These are phyloP conservation scores for Aspergillus diversus DNA, from an alignment of 495 filamentous ascomycete species.

Conservation along the genomic window DNA sequence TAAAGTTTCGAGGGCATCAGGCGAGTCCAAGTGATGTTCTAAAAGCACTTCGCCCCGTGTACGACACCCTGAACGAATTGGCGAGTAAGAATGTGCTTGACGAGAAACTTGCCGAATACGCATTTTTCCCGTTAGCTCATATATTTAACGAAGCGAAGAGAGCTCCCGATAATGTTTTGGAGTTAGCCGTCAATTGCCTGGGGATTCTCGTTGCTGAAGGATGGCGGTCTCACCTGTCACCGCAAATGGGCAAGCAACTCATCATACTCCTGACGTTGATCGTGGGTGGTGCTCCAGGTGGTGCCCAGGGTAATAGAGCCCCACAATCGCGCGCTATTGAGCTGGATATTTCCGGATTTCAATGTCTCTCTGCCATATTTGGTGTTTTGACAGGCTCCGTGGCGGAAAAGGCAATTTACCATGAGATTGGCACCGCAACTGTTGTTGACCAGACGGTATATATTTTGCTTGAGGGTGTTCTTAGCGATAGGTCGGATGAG, in stretches of 20 bases:
- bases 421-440: constrained; percentile 58
- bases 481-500: constrained; percentile 58
- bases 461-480: constrained; percentile 72
- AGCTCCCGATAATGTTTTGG: constrained; percentile 71
- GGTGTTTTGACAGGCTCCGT: constrained; percentile 43
- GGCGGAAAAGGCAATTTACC: constrained; percentile 60
- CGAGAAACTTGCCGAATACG: constrained; percentile 85
- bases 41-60: constrained; percentile 57
- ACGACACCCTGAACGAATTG: constrained; percentile 54
- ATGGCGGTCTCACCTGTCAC: constrained; percentile 70
- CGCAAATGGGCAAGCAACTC: constrained; percentile 78
- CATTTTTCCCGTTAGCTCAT: constrained; percentile 90
- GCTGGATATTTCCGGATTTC: constrained; percentile 62
- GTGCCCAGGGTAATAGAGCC: constrained; percentile 34
- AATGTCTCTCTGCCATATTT: constrained; percentile 59
- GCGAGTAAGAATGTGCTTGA: constrained; percentile 62
- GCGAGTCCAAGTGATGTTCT: constrained; percentile 58
- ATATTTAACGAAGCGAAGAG: constrained; percentile 77
- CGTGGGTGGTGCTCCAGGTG: constrained; percentile 68
- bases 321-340: constrained; percentile 65
- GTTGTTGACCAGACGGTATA: constrained; percentile 85
- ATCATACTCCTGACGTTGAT: constrained; percentile 83
- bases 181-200: constrained; percentile 74
- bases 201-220: constrained; percentile 71
- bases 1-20: constrained; percentile 60